Percentiles rank a stretch among this genome's conserved stretches.
phyloP scores from a whole-genome alignment of 352 stramenopile genomes.

The Phytophthora kernoviae region DNA sequence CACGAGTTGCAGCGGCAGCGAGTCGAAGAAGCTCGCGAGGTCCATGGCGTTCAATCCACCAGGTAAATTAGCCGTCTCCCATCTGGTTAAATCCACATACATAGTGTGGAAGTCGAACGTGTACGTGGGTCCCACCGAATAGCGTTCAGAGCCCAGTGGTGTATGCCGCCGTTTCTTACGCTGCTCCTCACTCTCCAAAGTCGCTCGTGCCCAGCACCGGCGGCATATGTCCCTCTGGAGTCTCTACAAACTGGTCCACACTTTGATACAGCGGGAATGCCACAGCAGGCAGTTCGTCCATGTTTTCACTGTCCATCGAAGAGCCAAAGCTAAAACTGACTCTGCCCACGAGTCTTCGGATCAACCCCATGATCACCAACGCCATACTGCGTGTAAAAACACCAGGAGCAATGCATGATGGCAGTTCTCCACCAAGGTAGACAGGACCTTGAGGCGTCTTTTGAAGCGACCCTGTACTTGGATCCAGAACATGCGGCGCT shows the following conservation, averaged over 20 bases:
- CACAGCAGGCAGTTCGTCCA: conserved; percentile 57
- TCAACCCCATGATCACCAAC: conserved; percentile 78
- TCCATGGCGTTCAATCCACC: conserved; percentile 72
- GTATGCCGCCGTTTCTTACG: conserved; percentile 48
- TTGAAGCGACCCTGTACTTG: conserved; percentile 89
- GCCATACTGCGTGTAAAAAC: conserved; percentile 82
- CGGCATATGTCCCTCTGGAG: conserved; percentile 50
- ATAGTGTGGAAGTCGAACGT: conserved; percentile 91
- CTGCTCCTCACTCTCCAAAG: conserved; percentile 63
- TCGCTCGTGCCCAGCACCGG: conserved; percentile 55
- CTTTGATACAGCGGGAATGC: conserved; percentile 82
- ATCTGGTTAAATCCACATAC: conserved; percentile 83
- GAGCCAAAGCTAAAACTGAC: conserved; percentile 80
- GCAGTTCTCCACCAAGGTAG: conserved; percentile 79
- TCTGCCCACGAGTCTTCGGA: conserved; percentile 64
- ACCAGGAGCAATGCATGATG: conserved; percentile 58
- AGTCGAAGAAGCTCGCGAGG: conserved; percentile 81
- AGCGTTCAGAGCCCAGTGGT: conserved; percentile 53
- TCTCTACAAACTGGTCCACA: conserved; percentile 82
- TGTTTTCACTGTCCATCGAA: conserved; percentile 13
- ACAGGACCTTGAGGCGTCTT: conserved; percentile 50
- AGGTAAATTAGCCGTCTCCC: conserved; percentile 83
- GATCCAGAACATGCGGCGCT: conserved; percentile 87
- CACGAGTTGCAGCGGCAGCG: conserved; percentile 69
- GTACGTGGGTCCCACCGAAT: conserved; percentile 72